These are phyloP conservation scores for Coemansia sp. DNA, from an alignment of 192 early-diverging fungal genomes.

Conservation along the genomic window DNA sequence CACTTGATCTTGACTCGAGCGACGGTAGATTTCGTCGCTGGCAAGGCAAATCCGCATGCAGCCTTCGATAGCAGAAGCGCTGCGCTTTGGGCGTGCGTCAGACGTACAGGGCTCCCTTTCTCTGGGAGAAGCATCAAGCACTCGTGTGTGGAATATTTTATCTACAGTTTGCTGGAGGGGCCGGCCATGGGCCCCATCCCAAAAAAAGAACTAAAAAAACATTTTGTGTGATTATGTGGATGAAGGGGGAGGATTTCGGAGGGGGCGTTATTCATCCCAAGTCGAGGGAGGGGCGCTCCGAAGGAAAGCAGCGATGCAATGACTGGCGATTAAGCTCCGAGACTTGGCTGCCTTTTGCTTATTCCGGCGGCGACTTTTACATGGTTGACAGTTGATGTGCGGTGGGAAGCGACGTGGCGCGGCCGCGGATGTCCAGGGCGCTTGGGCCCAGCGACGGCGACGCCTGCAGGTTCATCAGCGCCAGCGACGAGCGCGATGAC, in stretches of 20 bases:
- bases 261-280: slow-evolving; percentile 1
- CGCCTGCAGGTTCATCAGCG: slow-evolving; percentile 21
- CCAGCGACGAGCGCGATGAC: slow-evolving; percentile 22
- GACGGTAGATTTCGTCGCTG: not conserved
- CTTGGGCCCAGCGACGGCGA: slow-evolving; percentile 42
- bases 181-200: too few relatives aligned
- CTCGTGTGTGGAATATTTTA: too few relatives aligned
- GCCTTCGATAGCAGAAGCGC: not conserved
- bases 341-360: not conserved
- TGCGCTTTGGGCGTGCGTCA: not conserved
- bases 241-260: not conserved
- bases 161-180: slow-evolving; percentile 5
- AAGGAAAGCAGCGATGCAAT: slow-evolving; percentile 2
- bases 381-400: slow-evolving; percentile 43
- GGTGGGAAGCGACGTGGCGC: slow-evolving; percentile 41
- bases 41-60: not conserved
- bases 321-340: too few relatives aligned
- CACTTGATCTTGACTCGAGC: slow-evolving; percentile 2
- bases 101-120: too few relatives aligned
- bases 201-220: slow-evolving; percentile 8
- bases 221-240: not conserved
- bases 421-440: slow-evolving; percentile 27
- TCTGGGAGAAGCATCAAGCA: too few relatives aligned
- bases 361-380: slow-evolving; percentile 6
- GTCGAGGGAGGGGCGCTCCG: not conserved